Base-by-base conservation (phyloP, 2,329 filamentous ascomycete genomes). In the Sporothrix pseudoabietina region DNA sequence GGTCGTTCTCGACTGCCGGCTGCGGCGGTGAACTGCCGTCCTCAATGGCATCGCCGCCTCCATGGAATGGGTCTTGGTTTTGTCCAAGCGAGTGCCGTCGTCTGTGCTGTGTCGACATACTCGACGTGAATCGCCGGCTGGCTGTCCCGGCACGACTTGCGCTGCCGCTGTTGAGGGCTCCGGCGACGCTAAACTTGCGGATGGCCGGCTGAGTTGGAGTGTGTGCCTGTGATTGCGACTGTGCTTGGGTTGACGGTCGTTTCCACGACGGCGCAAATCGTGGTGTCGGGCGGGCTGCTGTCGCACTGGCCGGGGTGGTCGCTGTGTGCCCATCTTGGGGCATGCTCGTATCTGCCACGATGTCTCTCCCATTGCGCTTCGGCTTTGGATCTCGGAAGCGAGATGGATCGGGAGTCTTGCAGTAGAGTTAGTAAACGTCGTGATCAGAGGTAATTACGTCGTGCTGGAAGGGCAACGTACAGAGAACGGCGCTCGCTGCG, bases 11-110 rank as follows among this genome's bases (percentile, higher is more conserved):
- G 9, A 35, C 41, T 14, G 7, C 16, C 35, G 7, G 39, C 26
- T 59, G 55, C 19, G 54, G 66, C 10, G 73, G 71, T 2, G 73
- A 75, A 55, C 75, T 76, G 14, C 59, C 71, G 16, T 76, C 75
- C 44, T 76, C 75, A 68, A 76, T 75, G 2, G 52, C 63, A 4
- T 76, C 75, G 19, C 39, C 68, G 7, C 30, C 19, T 0, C 30
- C 49, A 5, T 69, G 47, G 7, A 69, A 32, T 26, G 66, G 19
- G 26, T 69, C 14, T 22, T 14, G 47, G 1, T 55, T 7, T 22
- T 16, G 47, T 1, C 14, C 44, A 12, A 49, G 44, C 14, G 44
- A 49, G 14, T 49, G 44, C 44, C 44, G 44, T 19, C 44, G 10
- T 16, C 32, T n/a, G 14, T 47, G 57, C 22, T 57, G 22, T 9